Evolutionary conservation across 148 eudicot genomes (phyloP).

Genomic region (Nepenthes gracilis): DNA sequence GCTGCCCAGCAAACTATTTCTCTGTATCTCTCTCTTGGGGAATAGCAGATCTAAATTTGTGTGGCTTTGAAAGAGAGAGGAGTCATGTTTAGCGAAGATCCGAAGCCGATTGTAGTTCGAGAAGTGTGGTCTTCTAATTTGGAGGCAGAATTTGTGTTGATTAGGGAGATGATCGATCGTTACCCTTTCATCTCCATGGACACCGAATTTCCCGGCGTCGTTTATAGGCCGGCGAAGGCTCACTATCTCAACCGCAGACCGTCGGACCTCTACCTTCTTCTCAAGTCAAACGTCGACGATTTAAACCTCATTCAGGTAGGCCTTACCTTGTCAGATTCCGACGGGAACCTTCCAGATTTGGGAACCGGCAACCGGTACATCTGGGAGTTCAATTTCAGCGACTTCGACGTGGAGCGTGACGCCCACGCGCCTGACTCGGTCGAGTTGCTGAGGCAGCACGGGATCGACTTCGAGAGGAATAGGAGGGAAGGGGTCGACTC

Average conservation of each 20-base stretch:
- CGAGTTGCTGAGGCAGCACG: constrained; percentile 29
- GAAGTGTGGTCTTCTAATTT: constrained; percentile 46
- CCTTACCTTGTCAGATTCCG: constrained; percentile 42
- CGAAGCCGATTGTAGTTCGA: constrained; percentile 27
- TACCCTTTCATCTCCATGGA: constrained; percentile 56
- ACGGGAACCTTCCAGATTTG: constrained; percentile 37
- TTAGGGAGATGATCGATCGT: constrained; percentile 20
- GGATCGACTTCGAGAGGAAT: constrained; percentile 35
- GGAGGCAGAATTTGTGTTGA: constrained; percentile 31
- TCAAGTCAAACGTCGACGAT: constrained; percentile 44
- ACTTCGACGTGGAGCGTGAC: constrained; percentile 41
- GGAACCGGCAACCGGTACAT: constrained; percentile 14
- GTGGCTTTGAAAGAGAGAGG: too few species aligned
- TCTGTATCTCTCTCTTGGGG: too few species aligned
- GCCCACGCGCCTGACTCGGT: constrained; percentile 42
- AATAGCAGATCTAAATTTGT: too few species aligned
- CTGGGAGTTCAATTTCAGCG: constrained; percentile 51
- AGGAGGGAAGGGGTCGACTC: constrained; percentile 29
- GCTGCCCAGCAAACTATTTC: too few species aligned
- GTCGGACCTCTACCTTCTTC: constrained; percentile 27
- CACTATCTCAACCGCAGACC: constrained; percentile 5
- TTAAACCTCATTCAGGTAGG: constrained; percentile 53
- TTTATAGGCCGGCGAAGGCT: constrained; percentile 11
- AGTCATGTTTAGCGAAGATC: neutral
- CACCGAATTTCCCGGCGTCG: constrained; percentile 65